phyloP scores from a whole-genome alignment of 169 alveolate species.

The Sarcocystis neurona region DNA sequence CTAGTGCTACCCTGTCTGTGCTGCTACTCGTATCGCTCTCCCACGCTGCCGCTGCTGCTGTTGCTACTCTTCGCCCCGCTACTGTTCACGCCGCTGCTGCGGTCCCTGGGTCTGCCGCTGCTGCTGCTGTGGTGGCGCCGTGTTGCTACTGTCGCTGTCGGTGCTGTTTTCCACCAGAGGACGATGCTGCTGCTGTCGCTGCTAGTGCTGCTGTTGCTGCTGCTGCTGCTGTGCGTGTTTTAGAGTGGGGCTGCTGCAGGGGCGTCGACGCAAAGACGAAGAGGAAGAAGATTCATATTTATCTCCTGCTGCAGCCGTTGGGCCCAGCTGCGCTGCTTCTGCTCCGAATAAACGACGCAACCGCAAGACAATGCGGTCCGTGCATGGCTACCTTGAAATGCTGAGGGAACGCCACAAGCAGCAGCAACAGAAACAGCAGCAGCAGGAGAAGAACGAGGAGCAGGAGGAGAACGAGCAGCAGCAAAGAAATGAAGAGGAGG shows the following conservation, averaged over 20 bases:
- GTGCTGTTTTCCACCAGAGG: not conserved
- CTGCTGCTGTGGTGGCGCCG: not conserved
- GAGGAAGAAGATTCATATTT: not conserved
- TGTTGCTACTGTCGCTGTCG: not conserved
- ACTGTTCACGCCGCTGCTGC: not conserved
- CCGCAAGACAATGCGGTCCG: too few species aligned
- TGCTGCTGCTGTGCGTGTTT: not conserved
- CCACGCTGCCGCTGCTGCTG: too few species aligned
- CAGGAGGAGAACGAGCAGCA: not conserved
- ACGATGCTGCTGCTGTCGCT: not conserved
- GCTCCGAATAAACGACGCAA: too few species aligned
- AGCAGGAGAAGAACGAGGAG: conserved; percentile 1
- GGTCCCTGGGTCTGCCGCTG: not conserved
- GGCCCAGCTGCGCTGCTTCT: not conserved
- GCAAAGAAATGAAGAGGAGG: not conserved
- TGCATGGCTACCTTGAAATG: too few species aligned
- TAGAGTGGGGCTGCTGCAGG: not conserved
- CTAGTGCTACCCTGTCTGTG: too few species aligned
- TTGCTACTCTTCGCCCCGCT: too few species aligned
- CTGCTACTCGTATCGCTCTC: not conserved
- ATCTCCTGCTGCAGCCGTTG: not conserved
- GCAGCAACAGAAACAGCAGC: too few species aligned
- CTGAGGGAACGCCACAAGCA: too few species aligned
- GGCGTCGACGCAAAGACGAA: not conserved
- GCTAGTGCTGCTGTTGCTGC: not conserved